Evolutionary conservation across 2,329 filamentous ascomycete genomes (phyloP).

Genomic region (Chaetomium strumarium): DNA sequence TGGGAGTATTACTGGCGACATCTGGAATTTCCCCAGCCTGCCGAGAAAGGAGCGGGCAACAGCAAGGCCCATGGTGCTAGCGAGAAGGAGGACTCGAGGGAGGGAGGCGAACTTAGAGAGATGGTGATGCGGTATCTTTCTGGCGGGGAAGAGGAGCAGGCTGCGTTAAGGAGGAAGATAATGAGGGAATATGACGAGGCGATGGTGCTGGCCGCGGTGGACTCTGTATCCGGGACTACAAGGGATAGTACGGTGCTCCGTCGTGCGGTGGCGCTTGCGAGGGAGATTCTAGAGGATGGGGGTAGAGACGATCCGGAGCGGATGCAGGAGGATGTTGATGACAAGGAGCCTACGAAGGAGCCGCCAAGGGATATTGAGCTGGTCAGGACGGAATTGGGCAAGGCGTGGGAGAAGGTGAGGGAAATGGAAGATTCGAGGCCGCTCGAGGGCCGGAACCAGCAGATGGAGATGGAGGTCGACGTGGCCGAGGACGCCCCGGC

Average conservation of each 20-base stretch:
- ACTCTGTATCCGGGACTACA: constrained; percentile 35
- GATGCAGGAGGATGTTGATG: constrained; percentile 10
- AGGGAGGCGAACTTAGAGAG: not conserved
- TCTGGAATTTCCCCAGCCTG: constrained; percentile 26
- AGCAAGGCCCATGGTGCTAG: not conserved
- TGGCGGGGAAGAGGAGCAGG: constrained; percentile 13
- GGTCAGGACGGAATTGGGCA: constrained; percentile 26
- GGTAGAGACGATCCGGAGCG: constrained; percentile 6
- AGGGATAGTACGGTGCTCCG: constrained; percentile 40
- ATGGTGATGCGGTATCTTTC: constrained; percentile 15
- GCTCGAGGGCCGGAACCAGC: constrained; percentile 3
- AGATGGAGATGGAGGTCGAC: constrained; percentile 11
- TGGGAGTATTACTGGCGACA: constrained; percentile 82
- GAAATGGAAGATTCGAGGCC: constrained; percentile 24
- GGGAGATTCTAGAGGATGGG: constrained; percentile 33
- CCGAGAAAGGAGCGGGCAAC: constrained; percentile 18
- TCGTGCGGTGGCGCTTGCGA: constrained; percentile 40
- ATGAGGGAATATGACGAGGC: constrained; percentile 33
- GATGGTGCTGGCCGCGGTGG: constrained; percentile 34
- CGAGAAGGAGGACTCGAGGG: not conserved
- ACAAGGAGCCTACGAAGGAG: not conserved
- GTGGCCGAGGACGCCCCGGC: constrained; percentile 26
- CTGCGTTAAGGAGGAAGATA: constrained; percentile 29
- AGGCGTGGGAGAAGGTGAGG: constrained; percentile 22
- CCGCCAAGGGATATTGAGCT: constrained; percentile 13